phyloP scores from a whole-genome alignment of 2,329 filamentous ascomycete species.

The Epichloe gansuensis region DNA sequence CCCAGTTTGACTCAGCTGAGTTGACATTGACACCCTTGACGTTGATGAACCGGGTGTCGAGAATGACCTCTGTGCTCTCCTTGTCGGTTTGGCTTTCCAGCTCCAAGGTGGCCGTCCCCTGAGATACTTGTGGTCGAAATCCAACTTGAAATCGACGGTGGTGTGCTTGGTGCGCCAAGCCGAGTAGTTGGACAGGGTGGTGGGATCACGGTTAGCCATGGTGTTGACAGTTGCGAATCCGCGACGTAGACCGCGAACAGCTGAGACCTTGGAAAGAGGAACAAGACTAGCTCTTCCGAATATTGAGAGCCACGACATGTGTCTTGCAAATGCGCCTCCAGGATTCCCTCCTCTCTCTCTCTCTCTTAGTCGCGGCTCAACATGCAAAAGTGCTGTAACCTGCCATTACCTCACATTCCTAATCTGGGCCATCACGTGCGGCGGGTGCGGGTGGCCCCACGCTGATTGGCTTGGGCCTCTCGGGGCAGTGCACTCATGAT shows the following conservation, averaged over 20 bases:
- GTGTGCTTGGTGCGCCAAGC: slow-evolving; percentile 79
- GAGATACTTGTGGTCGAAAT: slow-evolving; percentile 70
- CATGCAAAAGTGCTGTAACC: neutral
- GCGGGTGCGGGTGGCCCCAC: neutral
- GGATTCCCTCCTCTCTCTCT: neutral
- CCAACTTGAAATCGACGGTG: slow-evolving; percentile 65
- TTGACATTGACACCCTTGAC: slow-evolving; percentile 61
- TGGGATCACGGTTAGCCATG: slow-evolving; percentile 56
- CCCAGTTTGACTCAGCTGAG: slow-evolving; percentile 52
- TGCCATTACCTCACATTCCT: neutral
- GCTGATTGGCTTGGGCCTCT: neutral
- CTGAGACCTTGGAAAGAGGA: neutral
- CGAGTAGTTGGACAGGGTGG: slow-evolving; percentile 85
- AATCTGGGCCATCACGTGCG: neutral
- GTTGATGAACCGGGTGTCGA: slow-evolving; percentile 79
- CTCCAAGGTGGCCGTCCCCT: slow-evolving; percentile 65
- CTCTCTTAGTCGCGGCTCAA: neutral
- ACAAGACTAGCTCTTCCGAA: slow-evolving; percentile 8
- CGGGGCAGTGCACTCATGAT: too few relatives aligned
- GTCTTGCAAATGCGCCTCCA: neutral
- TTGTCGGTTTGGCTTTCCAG: slow-evolving; percentile 66
- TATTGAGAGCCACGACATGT: slow-evolving; percentile 12
- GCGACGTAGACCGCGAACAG: neutral
- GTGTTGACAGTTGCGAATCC: slow-evolving; percentile 19
- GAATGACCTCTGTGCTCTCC: slow-evolving; percentile 62